Conservation (phyloP, 2,329 filamentous ascomycete species). For the Botrytis fabae region DNA sequence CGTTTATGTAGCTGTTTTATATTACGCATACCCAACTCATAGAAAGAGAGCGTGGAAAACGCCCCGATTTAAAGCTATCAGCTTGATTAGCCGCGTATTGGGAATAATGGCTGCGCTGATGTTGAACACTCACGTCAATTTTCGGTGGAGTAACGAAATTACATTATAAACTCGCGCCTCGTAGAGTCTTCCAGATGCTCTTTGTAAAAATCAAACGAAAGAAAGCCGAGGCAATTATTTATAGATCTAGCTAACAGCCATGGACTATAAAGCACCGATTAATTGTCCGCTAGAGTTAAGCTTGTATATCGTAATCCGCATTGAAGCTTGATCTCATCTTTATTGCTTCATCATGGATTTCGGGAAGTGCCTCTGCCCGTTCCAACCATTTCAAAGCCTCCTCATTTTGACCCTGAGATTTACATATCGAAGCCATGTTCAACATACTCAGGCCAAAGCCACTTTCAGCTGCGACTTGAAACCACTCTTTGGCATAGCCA, state of each 20-base stretch:
- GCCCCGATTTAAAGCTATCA: not conserved
- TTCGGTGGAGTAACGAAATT: not conserved
- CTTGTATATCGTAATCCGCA: not conserved
- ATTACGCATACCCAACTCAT: not conserved
- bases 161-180: not conserved
- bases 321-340: not conserved
- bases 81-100: not conserved
- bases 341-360: constrained; percentile 6
- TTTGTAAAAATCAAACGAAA: not conserved
- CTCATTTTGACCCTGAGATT: constrained; percentile 28
- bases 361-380: constrained; percentile 25
- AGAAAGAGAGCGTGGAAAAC: too few relatives aligned
- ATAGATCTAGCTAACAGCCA: not conserved
- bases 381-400: constrained; percentile 34
- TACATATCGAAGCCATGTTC: constrained; percentile 36
- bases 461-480: constrained; percentile 33
- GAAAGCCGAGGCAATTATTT: not conserved
- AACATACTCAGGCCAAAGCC: constrained; percentile 37
- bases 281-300: not conserved
- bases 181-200: not conserved
- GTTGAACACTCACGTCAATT: not conserved
- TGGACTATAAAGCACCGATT: not conserved
- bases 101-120: not conserved
- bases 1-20: not conserved
- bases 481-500: constrained; percentile 39